phyloP scores from a whole-genome alignment of 2,329 filamentous ascomycete species.

The Aspergillus transmontanensis region DNA sequence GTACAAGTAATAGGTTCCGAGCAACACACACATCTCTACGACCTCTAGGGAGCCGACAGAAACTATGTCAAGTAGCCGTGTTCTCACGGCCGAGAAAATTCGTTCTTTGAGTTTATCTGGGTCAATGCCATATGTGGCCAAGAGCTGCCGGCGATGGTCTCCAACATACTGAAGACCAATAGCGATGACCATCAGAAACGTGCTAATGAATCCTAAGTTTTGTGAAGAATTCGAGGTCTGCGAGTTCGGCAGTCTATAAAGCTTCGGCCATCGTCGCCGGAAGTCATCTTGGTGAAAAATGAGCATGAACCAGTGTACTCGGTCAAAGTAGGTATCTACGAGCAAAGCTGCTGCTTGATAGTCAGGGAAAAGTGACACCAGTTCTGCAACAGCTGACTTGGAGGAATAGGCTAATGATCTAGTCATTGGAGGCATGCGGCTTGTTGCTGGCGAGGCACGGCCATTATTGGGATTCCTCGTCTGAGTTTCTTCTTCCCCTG shows the following conservation, averaged over 20 bases:
- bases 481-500: background rate
- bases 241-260: conserved; percentile 11
- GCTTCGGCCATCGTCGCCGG: conserved; percentile 19
- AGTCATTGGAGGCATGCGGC: background rate
- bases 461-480: background rate
- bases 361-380: conserved; percentile 23
- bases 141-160: conserved; percentile 9
- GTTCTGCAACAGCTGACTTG: conserved; percentile 10
- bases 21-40: conserved; percentile 38
- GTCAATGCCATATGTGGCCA: conserved; percentile 8
- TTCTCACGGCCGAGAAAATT: conserved; percentile 19
- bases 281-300: conserved; percentile 42
- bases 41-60: conserved; percentile 30
- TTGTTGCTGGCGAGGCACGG: background rate
- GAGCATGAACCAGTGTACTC: conserved; percentile 44
- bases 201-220: conserved; percentile 20
- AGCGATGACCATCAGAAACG: conserved; percentile 27
- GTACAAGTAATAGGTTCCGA: conserved; percentile 43
- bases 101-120: conserved; percentile 12
- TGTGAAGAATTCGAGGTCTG: background rate
- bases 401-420: background rate
- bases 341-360: conserved; percentile 28
- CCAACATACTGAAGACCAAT: conserved; percentile 28
- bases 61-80: conserved; percentile 27
- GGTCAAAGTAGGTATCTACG: conserved; percentile 42